Evolutionary conservation across 768 basidiomycete genomes (phyloP).

Genomic region (Amanita brunnescens): DNA sequence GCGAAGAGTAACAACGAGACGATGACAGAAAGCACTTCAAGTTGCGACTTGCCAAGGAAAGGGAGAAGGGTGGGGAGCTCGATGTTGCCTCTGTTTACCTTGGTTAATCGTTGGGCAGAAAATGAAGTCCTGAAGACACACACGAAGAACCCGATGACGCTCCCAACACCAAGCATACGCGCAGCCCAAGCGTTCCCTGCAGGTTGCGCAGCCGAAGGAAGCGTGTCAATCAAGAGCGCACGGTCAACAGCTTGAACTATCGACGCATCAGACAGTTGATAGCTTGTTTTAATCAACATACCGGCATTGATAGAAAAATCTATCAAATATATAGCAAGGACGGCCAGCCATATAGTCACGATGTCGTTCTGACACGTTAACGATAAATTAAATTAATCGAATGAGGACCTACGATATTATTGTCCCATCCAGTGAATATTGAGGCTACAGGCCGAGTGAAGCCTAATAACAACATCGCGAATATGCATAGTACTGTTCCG

Average conservation of each 20-base stretch:
- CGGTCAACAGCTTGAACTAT: conserved; percentile 85
- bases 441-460: conserved; percentile 67
- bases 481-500: conserved; percentile 55
- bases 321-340: conserved; percentile 42
- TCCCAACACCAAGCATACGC: conserved; percentile 82
- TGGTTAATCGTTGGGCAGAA: background rate
- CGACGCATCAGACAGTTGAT: conserved; percentile 1
- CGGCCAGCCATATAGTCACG: conserved; percentile 71
- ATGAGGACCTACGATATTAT: conserved; percentile 19
- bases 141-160: conserved; percentile 85
- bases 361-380: conserved; percentile 39
- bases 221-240: conserved; percentile 79
- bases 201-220: conserved; percentile 69
- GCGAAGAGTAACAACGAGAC: conserved; percentile 58
- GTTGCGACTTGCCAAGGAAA: conserved; percentile 68
- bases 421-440: conserved; percentile 29
- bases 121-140: conserved; percentile 28
- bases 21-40: conserved; percentile 74
- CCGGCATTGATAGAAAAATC: conserved; percentile 53
- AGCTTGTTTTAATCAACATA: conserved; percentile 12
- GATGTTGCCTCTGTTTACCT: conserved; percentile 59
- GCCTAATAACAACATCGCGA: conserved; percentile 75
- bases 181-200: conserved; percentile 93
- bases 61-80: conserved; percentile 65
- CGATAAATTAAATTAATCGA: background rate